Conservation (phyloP, 371 early-diverging fungal species). For the Parasitella parasitica region DNA sequence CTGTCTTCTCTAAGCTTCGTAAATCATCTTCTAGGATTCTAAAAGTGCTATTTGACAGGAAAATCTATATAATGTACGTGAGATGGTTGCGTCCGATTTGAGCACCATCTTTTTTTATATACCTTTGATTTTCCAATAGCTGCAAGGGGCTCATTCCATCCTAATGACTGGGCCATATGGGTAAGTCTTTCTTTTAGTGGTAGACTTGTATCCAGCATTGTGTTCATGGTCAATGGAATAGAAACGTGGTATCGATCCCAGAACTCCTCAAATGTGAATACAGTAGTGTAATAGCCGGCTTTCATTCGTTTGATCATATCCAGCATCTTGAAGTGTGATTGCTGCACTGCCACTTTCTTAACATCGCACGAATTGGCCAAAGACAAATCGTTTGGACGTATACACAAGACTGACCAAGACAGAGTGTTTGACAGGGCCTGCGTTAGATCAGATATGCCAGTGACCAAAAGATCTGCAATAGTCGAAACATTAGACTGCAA, state of each 20-base stretch:
- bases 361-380: slow-evolving; percentile 59
- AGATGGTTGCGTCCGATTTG: too few relatives aligned
- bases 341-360: slow-evolving; percentile 56
- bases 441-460: slow-evolving; percentile 66
- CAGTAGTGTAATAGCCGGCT: slow-evolving; percentile 53
- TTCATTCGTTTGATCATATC: slow-evolving; percentile 50
- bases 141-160: slow-evolving; percentile 67
- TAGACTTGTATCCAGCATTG: slow-evolving; percentile 41
- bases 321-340: slow-evolving; percentile 46
- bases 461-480: slow-evolving; percentile 51
- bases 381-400: slow-evolving; percentile 70
- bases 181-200: slow-evolving; percentile 49
- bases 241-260: slow-evolving; percentile 67
- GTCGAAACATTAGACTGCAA: slow-evolving; percentile 20
- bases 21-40: slow-evolving; percentile 66
- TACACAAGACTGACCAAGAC: slow-evolving; percentile 83
- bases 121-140: slow-evolving; percentile 61
- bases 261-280: slow-evolving; percentile 57
- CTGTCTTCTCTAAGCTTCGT: slow-evolving; percentile 45
- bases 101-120: too few relatives aligned
- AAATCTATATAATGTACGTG: slow-evolving; percentile 38
- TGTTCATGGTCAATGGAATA: slow-evolving; percentile 43
- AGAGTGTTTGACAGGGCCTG: slow-evolving; percentile 59
- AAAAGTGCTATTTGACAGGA: slow-evolving; percentile 74
- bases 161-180: slow-evolving; percentile 49